phyloP scores from a whole-genome alignment of 257 asterid species.

The Marsdenia floribunda region DNA sequence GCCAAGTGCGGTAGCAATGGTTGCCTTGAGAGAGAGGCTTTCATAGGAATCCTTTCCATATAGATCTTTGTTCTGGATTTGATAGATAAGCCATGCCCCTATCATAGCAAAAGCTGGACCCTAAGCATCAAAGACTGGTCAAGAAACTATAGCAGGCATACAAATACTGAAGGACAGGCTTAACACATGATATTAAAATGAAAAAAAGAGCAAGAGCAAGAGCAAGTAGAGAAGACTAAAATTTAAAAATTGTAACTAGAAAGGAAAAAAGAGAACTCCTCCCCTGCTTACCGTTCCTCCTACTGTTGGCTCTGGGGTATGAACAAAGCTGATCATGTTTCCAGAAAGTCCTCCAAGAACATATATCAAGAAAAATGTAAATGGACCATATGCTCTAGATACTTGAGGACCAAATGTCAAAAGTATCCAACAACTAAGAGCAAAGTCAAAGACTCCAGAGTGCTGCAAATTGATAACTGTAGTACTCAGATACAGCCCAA shows the following conservation, averaged over 20 bases:
- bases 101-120: conserved; percentile 75
- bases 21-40: conserved; percentile 45
- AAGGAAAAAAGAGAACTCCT: background rate
- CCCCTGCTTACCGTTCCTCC: conserved; percentile 64
- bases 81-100: conserved; percentile 78
- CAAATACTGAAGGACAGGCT: background rate
- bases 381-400: conserved; percentile 50
- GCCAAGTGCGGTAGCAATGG: conserved; percentile 50
- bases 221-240: background rate
- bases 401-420: conserved; percentile 61
- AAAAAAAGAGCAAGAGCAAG: background rate
- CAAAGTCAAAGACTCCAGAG: conserved; percentile 61
- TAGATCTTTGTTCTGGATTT: conserved; percentile 52
- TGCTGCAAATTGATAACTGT: conserved; percentile 41
- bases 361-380: conserved; percentile 61
- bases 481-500: background rate
- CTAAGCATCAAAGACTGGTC: conserved; percentile 20
- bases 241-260: background rate
- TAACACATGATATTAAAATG: background rate
- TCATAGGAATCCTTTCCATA: conserved; percentile 39
- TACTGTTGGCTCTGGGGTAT: conserved; percentile 69
- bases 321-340: conserved; percentile 71
- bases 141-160: conserved; percentile 15
- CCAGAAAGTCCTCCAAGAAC: conserved; percentile 80
- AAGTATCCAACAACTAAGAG: conserved; percentile 67